Evolutionary conservation across 1,139 yeast genomes (phyloP), one percentile per base, ranked within the genome.

Genomic region (Blastobotrys proliferans): DNA sequence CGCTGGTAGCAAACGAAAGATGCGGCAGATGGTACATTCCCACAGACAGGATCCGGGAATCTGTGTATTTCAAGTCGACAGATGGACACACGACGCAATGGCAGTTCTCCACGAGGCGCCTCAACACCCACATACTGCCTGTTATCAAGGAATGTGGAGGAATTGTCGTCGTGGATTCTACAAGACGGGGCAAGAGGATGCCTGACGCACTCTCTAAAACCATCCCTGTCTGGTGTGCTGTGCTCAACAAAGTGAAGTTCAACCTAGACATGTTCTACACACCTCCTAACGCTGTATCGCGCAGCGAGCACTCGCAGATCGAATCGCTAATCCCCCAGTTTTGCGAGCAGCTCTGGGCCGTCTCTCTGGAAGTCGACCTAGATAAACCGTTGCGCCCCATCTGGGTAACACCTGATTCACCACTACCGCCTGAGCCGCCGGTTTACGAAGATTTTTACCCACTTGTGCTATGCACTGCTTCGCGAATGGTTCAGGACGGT

Each of bases 171-270:
- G 81, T 87, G 1, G 96, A 88, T 61, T 84, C 95, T 8, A 87
- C 96, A 0, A 66, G 95, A 50, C 68, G 87, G 41, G 95, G 96
- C 1, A 88, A 87, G 56, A 64, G 76, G 26, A 79, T 87, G 62
- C 95, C 97, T 0, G 97, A 88, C 63, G 84, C 96, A 0, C 64
- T 86, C 8, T 81, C 87, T 55, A 88, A 87, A 54, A 87, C 96
- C 0, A 70, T 87, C 1, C 96, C 96, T 0, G 83, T 85, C 2
- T 88, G 97, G 97, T 84, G 95, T 63, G 84, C 92, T 0, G 92
- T 86, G 5, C 49, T 87, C 21, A 84, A 83, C 56, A 63, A 64
- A 26, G 65, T 80, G 0, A 62, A 78, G 55, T 71, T 70, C 47
- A 76, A 57, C 2, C 19, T 60, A 3, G 68, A 54, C 14, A 48